Percentiles rank a stretch among this genome's conserved stretches.
phyloP scores from a whole-genome alignment of 2,329 filamentous ascomycete species.

The Pestalotiopsis fici region DNA sequence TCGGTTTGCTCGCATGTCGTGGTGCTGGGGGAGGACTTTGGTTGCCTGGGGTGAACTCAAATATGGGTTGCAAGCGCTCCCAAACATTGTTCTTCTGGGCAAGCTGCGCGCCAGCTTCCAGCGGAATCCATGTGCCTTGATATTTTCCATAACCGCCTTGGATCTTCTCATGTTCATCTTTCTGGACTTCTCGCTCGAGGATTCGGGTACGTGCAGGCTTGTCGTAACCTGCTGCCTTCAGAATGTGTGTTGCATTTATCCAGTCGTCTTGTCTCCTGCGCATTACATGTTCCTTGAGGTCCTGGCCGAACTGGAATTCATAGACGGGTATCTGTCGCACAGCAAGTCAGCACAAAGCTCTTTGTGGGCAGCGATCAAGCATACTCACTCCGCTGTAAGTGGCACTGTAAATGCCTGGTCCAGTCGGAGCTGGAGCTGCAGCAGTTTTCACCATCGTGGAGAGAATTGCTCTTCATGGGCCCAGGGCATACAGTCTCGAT shows the following conservation, averaged over 20 bases:
- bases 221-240: conserved; percentile 96
- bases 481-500: not conserved
- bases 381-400: conserved; percentile 68
- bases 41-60: conserved; percentile 84
- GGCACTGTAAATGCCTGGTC: conserved; percentile 63
- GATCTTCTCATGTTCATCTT: conserved; percentile 95
- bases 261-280: conserved; percentile 89
- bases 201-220: conserved; percentile 95
- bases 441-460: conserved; percentile 47
- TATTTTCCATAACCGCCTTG: conserved; percentile 99
- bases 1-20: conserved; percentile 87
- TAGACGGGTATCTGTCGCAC: conserved; percentile 81
- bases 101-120: conserved; percentile 76
- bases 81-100: conserved; percentile 86
- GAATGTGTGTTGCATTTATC: conserved; percentile 99
- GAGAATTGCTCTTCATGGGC: not conserved
- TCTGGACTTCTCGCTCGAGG: conserved; percentile 94
- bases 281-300: conserved; percentile 89
- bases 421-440: conserved; percentile 22
- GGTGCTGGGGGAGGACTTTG: conserved; percentile 91
- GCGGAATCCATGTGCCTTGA: conserved; percentile 96
- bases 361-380: not conserved
- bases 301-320: conserved; percentile 82
- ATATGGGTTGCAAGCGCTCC: conserved; percentile 81
- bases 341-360: conserved; percentile 2